These are phyloP conservation scores for Penicillium sp. DNA, from an alignment of 2,329 filamentous ascomycete species.

Conservation along the genomic window DNA sequence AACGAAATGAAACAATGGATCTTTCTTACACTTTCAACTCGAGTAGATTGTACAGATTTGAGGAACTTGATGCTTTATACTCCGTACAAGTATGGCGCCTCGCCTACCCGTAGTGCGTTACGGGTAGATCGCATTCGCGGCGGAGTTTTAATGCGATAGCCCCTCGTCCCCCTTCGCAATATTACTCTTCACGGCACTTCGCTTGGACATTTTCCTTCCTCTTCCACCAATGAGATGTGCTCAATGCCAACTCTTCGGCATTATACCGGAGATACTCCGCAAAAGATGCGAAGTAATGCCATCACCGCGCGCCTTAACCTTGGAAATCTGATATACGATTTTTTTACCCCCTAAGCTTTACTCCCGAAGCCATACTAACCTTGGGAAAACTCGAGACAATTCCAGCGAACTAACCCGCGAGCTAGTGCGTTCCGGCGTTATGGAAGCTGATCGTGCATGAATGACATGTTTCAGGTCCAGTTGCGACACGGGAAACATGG, in stretches of 20 bases:
- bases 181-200: not conserved
- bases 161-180: not conserved
- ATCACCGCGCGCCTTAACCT: not conserved
- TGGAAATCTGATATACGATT: not conserved
- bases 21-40: not conserved
- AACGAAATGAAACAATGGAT: conserved; percentile 21
- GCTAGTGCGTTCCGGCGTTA: not conserved
- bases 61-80: too few relatives aligned
- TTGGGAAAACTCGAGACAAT: too few relatives aligned
- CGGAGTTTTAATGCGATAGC: not conserved
- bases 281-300: not conserved
- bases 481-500: conserved; percentile 5
- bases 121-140: not conserved
- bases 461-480: conserved; percentile 1
- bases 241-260: not conserved
- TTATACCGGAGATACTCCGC: not conserved
- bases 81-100: too few relatives aligned
- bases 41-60: too few relatives aligned
- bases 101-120: not conserved
- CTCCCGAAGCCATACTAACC: too few relatives aligned
- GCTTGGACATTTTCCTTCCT: not conserved
- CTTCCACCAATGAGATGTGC: conserved; percentile 4
- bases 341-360: too few relatives aligned
- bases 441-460: not conserved
- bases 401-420: not conserved